phyloP scores from a whole-genome alignment of 106 monocot genomes.

The Allium cepa region DNA sequence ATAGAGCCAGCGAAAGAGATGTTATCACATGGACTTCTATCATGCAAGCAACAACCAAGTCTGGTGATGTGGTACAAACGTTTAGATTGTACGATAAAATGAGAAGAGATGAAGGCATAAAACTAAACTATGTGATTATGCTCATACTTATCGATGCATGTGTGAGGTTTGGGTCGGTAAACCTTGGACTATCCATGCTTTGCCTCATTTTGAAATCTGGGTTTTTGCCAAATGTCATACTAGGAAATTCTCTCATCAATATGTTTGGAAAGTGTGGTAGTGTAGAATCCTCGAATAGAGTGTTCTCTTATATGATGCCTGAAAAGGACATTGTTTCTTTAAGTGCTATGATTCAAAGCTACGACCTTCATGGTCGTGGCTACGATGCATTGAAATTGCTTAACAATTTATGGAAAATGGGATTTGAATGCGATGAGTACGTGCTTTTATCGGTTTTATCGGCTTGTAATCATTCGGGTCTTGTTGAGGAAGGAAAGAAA shows the following conservation, averaged over 20 bases:
- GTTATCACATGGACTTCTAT: constrained; percentile 30
- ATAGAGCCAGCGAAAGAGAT: constrained; percentile 17
- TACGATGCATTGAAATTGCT: no score
- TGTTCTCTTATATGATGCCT: no score
- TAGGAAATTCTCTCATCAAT: constrained; percentile 49
- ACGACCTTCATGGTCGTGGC: no score
- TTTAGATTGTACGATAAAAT: constrained; percentile 21
- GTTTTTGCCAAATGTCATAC: constrained; percentile 12
- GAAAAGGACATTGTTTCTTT: no score
- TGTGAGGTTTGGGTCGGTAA: constrained; percentile 4
- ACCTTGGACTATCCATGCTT: constrained; percentile 26
- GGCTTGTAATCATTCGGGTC: no score
- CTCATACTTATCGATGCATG: constrained; percentile 22
- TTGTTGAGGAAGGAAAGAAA: no score
- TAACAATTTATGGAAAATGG: no score
- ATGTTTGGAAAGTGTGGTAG: constrained; percentile 65
- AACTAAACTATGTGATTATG: constrained; percentile 27
- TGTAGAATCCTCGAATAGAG: constrained; percentile 19
- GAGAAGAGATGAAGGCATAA: constrained; percentile 12
- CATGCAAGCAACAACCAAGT: constrained; percentile 9
- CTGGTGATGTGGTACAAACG: constrained; percentile 10
- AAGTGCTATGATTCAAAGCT: no score
- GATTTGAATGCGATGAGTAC: no score
- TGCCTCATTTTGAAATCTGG: constrained; percentile 13
- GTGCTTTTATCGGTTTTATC: no score